phyloP scores from a whole-genome alignment of 2,329 filamentous ascomycete genomes.

The Geosmithia putterillii region DNA sequence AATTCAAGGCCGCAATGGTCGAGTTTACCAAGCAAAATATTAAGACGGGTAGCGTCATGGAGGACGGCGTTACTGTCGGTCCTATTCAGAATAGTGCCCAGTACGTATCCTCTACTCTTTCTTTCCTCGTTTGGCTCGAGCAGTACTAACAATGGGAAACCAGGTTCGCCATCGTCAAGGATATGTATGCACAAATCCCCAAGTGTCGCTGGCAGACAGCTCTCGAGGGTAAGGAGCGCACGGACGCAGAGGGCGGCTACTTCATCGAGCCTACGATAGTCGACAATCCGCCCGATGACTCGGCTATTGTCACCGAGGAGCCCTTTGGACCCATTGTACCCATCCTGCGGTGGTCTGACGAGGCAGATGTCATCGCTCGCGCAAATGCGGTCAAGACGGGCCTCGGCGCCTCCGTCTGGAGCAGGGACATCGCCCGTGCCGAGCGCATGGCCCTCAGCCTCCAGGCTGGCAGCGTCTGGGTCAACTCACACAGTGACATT shows the following conservation, averaged over 20 bases:
- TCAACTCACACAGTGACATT: slow-evolving; percentile 36
- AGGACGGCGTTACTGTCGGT: slow-evolving; percentile 27
- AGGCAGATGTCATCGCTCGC: slow-evolving; percentile 44
- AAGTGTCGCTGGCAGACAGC: slow-evolving; percentile 29
- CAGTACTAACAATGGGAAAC: neutral
- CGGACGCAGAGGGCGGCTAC: slow-evolving; percentile 32
- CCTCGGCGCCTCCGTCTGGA: slow-evolving; percentile 47
- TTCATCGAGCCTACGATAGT: slow-evolving; percentile 46
- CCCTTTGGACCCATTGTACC: slow-evolving; percentile 49
- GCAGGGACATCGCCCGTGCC: slow-evolving; percentile 35
- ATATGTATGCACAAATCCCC: slow-evolving; percentile 34
- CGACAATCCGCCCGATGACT: slow-evolving; percentile 44
- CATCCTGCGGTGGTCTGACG: slow-evolving; percentile 45
- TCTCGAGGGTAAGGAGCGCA: slow-evolving; percentile 6
- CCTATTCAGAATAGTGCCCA: slow-evolving; percentile 47
- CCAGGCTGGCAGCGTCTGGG: slow-evolving; percentile 47
- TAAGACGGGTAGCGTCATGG: slow-evolving; percentile 27
- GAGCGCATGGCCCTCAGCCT: slow-evolving; percentile 38
- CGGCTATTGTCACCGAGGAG: slow-evolving; percentile 42
- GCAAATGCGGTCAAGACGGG: slow-evolving; percentile 41
- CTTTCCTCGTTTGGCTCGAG: too few relatives aligned
- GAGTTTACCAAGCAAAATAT: slow-evolving; percentile 11
- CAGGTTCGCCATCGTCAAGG: slow-evolving; percentile 31
- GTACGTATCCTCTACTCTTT: slow-evolving; percentile 31
- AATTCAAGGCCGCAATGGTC: slow-evolving; percentile 14